Conservation (phyloP, 176 grass and related monocot genomes). For the Rhynchospora pubera region DNA sequence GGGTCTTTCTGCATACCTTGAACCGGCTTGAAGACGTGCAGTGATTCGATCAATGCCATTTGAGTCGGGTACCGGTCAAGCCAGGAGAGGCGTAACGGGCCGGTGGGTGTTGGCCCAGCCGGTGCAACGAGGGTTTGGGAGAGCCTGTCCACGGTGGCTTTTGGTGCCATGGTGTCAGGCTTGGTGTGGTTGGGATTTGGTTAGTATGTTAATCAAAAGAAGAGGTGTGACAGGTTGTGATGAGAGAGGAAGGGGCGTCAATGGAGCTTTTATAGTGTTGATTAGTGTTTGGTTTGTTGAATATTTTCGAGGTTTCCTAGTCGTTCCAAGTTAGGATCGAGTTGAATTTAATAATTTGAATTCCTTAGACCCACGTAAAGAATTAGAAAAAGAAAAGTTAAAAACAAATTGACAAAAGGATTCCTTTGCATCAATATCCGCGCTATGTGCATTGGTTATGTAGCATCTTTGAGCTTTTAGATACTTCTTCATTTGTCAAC, state of each 20-base stretch:
- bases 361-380: background rate
- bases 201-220: background rate
- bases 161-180: background rate
- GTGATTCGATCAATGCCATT: slow-evolving; percentile 82
- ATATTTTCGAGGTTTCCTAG: background rate
- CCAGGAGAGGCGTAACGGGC: slow-evolving; percentile 56
- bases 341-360: background rate
- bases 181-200: background rate
- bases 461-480: background rate
- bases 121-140: slow-evolving; percentile 39
- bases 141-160: slow-evolving; percentile 32
- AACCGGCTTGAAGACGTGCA: slow-evolving; percentile 65
- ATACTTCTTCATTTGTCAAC: slow-evolving; percentile 1
- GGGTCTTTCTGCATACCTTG: slow-evolving; percentile 8
- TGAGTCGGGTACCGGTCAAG: slow-evolving; percentile 90
- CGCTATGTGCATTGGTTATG: background rate
- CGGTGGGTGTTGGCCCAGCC: slow-evolving; percentile 29
- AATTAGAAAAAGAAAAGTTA: background rate
- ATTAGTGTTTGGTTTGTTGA: slow-evolving; percentile 10
- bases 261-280: slow-evolving; percentile 25
- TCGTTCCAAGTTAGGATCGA: slow-evolving; percentile 6
- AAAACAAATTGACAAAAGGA: background rate
- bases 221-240: slow-evolving; percentile 3
- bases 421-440: slow-evolving; percentile 2
- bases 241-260: slow-evolving; percentile 10